Evolutionary conservation across 2,329 filamentous ascomycete genomes (phyloP), one percentile per base, ranked within the genome.

Genomic region (Diplocarpon rosae): DNA sequence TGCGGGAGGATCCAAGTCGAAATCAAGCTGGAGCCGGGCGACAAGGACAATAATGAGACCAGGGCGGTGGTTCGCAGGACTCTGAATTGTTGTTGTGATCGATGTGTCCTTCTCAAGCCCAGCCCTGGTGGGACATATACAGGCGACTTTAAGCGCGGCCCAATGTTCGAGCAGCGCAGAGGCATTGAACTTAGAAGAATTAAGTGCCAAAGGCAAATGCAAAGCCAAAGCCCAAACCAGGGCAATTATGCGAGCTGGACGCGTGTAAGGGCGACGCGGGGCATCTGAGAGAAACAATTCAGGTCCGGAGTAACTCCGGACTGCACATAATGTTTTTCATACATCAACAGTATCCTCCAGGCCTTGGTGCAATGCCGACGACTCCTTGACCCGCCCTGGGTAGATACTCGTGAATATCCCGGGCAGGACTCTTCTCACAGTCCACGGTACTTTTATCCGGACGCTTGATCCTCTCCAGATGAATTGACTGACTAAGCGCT

Each of bases 61-160:
- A 53, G 47, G 33, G 59, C 53, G 16, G 53, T 46, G 39, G 58
- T 59, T 49, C 56, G 58, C 37, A 60, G 53, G 32, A 60, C 49
- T 39, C 58, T 52, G 16, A 34, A 42, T 35, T 52, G 54, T 50
- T 54, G 52, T 46, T 43, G 48, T 52, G 49, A 51, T 50, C 53
- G 57, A 63, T 57, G 58, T 63, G 62, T 56, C 59, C 58, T 60
- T 47, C 46, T 53, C 20, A 47, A 42, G 45, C 51, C 59, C 51
- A 56, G 53, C 51, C 57, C 51, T 47, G 53, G 48, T 42, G 49
- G 42, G 40, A 49, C 32, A 20, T 45, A 31, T 47, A 50, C 52
- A 52, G 52, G 54, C 24, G 16, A 17, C 49, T 42, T 56, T 58
- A 60, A 59, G 52, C 55, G 55, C 48, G 43, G 48, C 48, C 52